Base-by-base conservation (phyloP, 441 rosid genomes). In the Populus hybrid region DNA sequence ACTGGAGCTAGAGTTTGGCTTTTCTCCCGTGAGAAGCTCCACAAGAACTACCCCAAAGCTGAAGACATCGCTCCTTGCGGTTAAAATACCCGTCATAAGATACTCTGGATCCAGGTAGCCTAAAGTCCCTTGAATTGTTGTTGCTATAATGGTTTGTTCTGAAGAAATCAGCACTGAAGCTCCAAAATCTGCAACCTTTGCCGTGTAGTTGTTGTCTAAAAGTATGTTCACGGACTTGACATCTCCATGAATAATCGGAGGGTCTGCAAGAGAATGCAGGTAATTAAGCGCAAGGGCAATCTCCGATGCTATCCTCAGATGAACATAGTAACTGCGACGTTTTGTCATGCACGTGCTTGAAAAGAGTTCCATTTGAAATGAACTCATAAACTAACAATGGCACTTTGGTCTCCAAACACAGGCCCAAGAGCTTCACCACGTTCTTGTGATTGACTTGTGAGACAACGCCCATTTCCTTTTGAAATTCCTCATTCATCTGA, bases 331-430 rank as follows among this genome's bases (percentile, higher is more conserved):
- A 9, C n/a, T 57, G 63, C 5, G 63, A 57, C 63, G 14, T 63
- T 10, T 63, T 21, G 4, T 21, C 24, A 10, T 63, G 67, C 0
- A 63, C 8, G 67, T 63, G 28, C 67, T 63, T 24, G 10, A 0
- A 78, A 9, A 78, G 76, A 35, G 64, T 64, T 16, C 76, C 76
- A 21, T 78, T 78, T n/a, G 80, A 32, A 5, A 78, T 23, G 9
- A 26, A 78, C 5, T 78, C 80, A 9, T 78, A 78, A 2, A 78
- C 80, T n/a, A 78, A 5, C 7, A 78, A 10, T 11, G 80, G 80
- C 24, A 63, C 64, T 66, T 42, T 66, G 14, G 80, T 77, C 5
- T 77, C 80, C 34, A 77, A 63, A 30, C 80, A 78, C 32, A 64
- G 32, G 3, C 32, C 32, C 32, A 30, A 30, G 32, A 30, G 32